Conservation (phyloP, 208 protist species). For the Crithidia sp. region DNA sequence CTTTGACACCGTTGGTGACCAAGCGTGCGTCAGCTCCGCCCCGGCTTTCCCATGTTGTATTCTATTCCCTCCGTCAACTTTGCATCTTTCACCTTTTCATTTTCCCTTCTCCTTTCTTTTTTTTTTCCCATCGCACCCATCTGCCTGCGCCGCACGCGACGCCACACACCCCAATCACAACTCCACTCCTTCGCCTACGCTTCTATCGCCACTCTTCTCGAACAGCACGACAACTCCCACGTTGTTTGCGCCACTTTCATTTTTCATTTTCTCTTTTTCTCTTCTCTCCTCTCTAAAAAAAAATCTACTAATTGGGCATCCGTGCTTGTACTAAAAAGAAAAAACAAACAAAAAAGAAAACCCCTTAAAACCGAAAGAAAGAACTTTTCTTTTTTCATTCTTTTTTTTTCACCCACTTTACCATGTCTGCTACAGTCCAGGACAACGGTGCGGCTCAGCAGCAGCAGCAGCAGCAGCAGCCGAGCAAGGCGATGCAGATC, state of each 20-base stretch:
- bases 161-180: not conserved
- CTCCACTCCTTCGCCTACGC: too few species aligned
- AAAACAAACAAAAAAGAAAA: constrained; percentile 34
- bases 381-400: constrained; percentile 20
- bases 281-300: constrained; percentile 14
- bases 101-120: constrained; percentile 6
- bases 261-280: constrained; percentile 31
- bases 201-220: not conserved
- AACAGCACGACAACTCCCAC: constrained; percentile 29
- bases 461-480: constrained; percentile 18
- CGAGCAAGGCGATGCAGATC: constrained; percentile 88
- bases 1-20: too few species aligned
- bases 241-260: constrained; percentile 31
- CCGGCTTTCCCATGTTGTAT: too few species aligned
- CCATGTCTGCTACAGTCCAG: constrained; percentile 38
- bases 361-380: constrained; percentile 12
- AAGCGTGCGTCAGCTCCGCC: too few species aligned
- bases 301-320: constrained; percentile 8
- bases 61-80: not conserved
- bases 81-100: not conserved
- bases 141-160: not conserved
- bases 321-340: constrained; percentile 8
- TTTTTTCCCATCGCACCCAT: not conserved
- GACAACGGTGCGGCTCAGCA: constrained; percentile 30
- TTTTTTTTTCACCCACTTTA: not conserved